Base-by-base conservation (phyloP, 2,329 filamentous ascomycete genomes). In the Diaporthe sp. region DNA sequence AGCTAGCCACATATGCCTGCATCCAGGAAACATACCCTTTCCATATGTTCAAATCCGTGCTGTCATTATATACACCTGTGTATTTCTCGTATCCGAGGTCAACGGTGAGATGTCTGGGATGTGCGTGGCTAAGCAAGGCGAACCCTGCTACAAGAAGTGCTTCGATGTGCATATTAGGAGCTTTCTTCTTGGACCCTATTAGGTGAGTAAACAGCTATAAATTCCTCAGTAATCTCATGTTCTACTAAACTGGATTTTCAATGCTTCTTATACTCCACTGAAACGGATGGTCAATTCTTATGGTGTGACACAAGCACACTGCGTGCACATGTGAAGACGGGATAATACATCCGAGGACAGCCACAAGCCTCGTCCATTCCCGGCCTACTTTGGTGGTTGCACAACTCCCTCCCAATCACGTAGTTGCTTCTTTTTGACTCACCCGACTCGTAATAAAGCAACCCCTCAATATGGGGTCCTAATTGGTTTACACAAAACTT, bases 1-100 rank as follows among this genome's bases (percentile, higher is more conserved):
- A 40, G 57, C n/a, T 60, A 40, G 35, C n/a, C 22, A 40, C 22
- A 40, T 40, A 30, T 38, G n/a, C 6, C 13, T 60, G 35, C 17
- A 28, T 58, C 28, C 40, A 42, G 15, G n/a, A 17, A 10, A 28
- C 57, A 12, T 19, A 60, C 57, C 57, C 57, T 60, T 40, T 60
- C 57, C 57, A 60, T 40, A 19, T 60, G 35, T 60, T 40, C 35
- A 60, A 40, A 40, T 40, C 57, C 57, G 57, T 40, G 35, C 57
- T 60, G 7, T 60, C 19, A 19, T 60, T 8, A n/a, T 60, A 28
- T 40, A 40, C n/a, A 42, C 57, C 57, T 42, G 57, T 60, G 57
- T 60, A 60, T 19, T 17, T 60, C 35, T 60, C 57, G 57, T 60
- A 60, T 25, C 57, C 57, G n/a, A 60, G 57, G 35, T 60, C 57